Conservation (phyloP, 345 rosid genomes). For the Chamaenerion angustifolium region DNA sequence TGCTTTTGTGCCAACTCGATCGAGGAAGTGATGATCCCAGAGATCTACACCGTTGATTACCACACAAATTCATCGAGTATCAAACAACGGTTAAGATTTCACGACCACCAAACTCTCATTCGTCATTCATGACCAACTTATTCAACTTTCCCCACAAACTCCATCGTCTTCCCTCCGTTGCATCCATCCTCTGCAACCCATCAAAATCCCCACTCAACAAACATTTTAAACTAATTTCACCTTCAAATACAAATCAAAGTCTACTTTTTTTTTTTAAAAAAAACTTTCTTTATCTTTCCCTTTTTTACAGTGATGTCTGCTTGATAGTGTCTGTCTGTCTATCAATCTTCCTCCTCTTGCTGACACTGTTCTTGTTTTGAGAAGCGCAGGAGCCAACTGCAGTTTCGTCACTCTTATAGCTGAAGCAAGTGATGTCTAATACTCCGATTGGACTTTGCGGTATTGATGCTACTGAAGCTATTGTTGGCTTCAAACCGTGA, state of each 20-base stretch:
- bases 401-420: slow-evolving; percentile 42
- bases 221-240: neutral
- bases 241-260: too few relatives aligned
- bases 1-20: too few relatives aligned
- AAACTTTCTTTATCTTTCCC: neutral
- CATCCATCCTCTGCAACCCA: neutral
- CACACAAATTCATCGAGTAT: neutral
- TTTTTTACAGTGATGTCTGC: slow-evolving; percentile 16
- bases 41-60: slow-evolving; percentile 20
- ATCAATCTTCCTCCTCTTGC: slow-evolving; percentile 27
- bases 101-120: slow-evolving; percentile 8
- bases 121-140: slow-evolving; percentile 22
- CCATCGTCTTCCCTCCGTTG: too few relatives aligned
- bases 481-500: slow-evolving; percentile 19
- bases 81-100: neutral
- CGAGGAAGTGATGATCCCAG: too few relatives aligned
- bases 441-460: slow-evolving; percentile 70
- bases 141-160: neutral
- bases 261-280: neutral
- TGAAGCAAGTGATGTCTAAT: slow-evolving; percentile 57
- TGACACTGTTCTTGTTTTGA: slow-evolving; percentile 17
- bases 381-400: slow-evolving; percentile 30
- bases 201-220: slow-evolving; percentile 3
- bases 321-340: slow-evolving; percentile 30
- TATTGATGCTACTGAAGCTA: slow-evolving; percentile 23